phyloP scores from a whole-genome alignment of 805 yeast species.

The Ogataea pignaliae region DNA sequence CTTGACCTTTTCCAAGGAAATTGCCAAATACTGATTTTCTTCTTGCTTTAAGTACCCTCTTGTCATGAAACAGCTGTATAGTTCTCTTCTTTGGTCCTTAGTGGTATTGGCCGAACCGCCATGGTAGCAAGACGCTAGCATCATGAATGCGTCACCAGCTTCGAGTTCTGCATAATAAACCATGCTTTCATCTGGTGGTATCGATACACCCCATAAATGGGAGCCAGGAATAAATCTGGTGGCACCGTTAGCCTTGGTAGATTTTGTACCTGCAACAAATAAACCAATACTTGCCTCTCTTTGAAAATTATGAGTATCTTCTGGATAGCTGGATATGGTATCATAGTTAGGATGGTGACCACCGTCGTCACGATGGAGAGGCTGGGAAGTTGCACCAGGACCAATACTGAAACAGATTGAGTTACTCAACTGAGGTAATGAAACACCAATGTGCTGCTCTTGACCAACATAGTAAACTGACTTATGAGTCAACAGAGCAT shows the following conservation, averaged over 20 bases:
- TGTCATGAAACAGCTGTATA: slow-evolving; percentile 19
- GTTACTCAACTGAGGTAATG: slow-evolving; percentile 23
- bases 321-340: slow-evolving; percentile 12
- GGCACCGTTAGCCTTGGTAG: slow-evolving; percentile 30
- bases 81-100: slow-evolving; percentile 18
- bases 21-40: slow-evolving; percentile 23
- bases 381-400: slow-evolving; percentile 27
- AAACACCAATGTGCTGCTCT: slow-evolving; percentile 13
- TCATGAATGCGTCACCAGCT: slow-evolving; percentile 23
- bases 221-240: slow-evolving; percentile 30
- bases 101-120: slow-evolving; percentile 25
- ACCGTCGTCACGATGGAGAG: slow-evolving; percentile 27
- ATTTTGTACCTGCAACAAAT: slow-evolving; percentile 22
- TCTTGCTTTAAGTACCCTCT: slow-evolving; percentile 22
- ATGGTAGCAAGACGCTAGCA: slow-evolving; percentile 24
- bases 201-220: slow-evolving; percentile 26
- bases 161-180: slow-evolving; percentile 22
- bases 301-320: slow-evolving; percentile 7
- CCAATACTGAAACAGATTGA: slow-evolving; percentile 25
- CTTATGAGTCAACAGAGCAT: slow-evolving; percentile 11
- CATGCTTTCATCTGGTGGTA: slow-evolving; percentile 17
- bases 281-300: slow-evolving; percentile 23
- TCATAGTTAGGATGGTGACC: slow-evolving; percentile 24
- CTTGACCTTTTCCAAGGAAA: slow-evolving; percentile 13
- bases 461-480: slow-evolving; percentile 9